These are phyloP conservation scores for Trebouxia sp. DNA, from an alignment of 139 green algal species.

Conservation along the genomic window DNA sequence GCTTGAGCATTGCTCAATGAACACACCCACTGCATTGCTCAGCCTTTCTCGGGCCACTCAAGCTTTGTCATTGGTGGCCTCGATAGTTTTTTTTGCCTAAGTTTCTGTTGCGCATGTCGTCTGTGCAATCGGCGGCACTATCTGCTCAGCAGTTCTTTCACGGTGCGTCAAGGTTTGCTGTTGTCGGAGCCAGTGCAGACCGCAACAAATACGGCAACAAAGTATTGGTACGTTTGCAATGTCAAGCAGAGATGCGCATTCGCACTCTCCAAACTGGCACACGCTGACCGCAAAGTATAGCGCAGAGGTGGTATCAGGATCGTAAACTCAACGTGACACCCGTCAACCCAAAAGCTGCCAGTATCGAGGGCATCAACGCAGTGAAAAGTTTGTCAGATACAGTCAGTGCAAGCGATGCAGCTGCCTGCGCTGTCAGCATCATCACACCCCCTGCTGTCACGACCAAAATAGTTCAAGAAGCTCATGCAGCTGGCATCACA, in stretches of 20 bases:
- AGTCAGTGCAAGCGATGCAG: not conserved
- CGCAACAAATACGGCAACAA: slow-evolving; percentile 15
- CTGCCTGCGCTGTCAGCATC: slow-evolving; percentile 4
- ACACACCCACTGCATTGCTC: too few relatives aligned
- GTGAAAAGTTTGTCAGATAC: not conserved
- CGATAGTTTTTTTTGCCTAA: too few relatives aligned
- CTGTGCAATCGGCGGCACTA: not conserved
- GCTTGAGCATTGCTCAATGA: too few relatives aligned
- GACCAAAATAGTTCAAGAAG: not conserved
- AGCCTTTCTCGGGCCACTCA: too few relatives aligned
- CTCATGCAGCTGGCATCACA: not conserved
- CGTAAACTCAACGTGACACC: not conserved
- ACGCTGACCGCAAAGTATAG: not conserved
- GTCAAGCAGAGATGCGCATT: not conserved
- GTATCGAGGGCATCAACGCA: not conserved
- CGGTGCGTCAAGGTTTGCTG: slow-evolving; percentile 1
- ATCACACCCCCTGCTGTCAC: slow-evolving; percentile 12
- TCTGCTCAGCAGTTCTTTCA: slow-evolving; percentile 9
- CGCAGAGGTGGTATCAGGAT: slow-evolving; percentile 23
- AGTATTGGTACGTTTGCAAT: not conserved
- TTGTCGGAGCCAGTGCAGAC: not conserved
- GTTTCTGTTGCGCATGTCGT: too few relatives aligned
- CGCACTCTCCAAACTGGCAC: not conserved
- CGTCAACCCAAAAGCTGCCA: not conserved
- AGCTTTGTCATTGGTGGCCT: too few relatives aligned